A percentile compares a stretch with the other conserved stretches of the same genome.
Evolutionary conservation across 805 yeast species (phyloP).

Genomic region (Sungouiella blattae): DNA sequence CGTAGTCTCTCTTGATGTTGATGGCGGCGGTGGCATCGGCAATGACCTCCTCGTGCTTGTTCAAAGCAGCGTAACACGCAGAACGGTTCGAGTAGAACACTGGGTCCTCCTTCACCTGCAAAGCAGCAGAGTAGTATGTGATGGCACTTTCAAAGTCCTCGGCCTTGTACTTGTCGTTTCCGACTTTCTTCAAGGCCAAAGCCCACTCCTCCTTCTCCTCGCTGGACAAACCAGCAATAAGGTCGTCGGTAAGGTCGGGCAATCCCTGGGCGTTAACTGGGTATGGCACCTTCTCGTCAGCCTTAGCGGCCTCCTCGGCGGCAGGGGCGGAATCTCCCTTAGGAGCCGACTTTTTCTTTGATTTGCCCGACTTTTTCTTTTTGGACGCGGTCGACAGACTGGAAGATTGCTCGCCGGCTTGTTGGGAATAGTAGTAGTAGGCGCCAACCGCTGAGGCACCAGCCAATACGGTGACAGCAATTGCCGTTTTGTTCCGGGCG

Average conservation of each 20-base stretch:
- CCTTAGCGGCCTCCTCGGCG: slow-evolving; percentile 26
- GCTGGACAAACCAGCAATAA: slow-evolving; percentile 41
- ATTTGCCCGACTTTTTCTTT: slow-evolving; percentile 18
- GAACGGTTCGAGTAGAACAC: slow-evolving; percentile 93
- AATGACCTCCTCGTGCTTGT: slow-evolving; percentile 77
- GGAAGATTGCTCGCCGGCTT: slow-evolving; percentile 14
- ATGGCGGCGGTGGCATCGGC: slow-evolving; percentile 86
- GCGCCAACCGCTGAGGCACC: slow-evolving; percentile 64
- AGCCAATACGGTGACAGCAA: slow-evolving; percentile 60
- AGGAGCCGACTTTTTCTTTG: slow-evolving; percentile 42
- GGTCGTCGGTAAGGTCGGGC: slow-evolving; percentile 52
- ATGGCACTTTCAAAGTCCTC: slow-evolving; percentile 76
- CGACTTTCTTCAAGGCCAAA: slow-evolving; percentile 78
- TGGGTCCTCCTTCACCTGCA: slow-evolving; percentile 74
- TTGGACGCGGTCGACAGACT: slow-evolving; percentile 15
- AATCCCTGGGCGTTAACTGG: slow-evolving; percentile 57
- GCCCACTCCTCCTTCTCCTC: slow-evolving; percentile 64
- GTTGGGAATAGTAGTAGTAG: slow-evolving; percentile 44
- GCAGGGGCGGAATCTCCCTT: slow-evolving; percentile 35
- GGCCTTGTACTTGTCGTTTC: slow-evolving; percentile 72
- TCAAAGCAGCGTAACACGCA: slow-evolving; percentile 86
- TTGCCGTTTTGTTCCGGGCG: slow-evolving; percentile 57
- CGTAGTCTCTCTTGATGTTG: slow-evolving; percentile 80
- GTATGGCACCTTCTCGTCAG: slow-evolving; percentile 28
- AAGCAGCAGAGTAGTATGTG: slow-evolving; percentile 73